Evolutionary conservation across 345 rosid species (phyloP), one percentile per base, ranked within the genome.

Genomic region (Citrus maxima): DNA sequence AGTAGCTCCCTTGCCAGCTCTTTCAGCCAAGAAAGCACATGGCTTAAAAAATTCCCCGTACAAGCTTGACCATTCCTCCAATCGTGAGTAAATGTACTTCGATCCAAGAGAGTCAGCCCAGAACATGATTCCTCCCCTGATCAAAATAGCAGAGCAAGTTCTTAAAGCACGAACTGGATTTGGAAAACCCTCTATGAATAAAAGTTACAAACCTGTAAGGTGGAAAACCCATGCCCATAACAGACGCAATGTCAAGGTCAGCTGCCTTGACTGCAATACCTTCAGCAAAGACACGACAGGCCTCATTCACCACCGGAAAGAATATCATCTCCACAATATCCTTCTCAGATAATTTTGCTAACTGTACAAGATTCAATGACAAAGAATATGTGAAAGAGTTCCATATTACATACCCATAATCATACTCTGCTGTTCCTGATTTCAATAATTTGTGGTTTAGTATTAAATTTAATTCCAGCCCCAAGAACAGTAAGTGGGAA

Each of bases 211-310:
- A 94, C 99, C 99, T 90, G 86, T 90, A 94, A 55, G 93, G 88
- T 75, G 99, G 99, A 76, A 96, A 94, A 28, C 99, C 98, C 99
- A 92, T 94, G 86, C 99, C 99, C 88, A 96, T 84, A 70, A 96
- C 85, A 62, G 89, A 86, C 54, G 98, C 90, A 78, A 96, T 86
- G 89, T 96, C 99, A 58, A 94, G 93, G 84, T 96, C 98, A 6
- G 97, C 89, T 74, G 97, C 98, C 87, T 96, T 94, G 64, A 93
- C 97, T 67, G 91, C 97, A 77, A 96, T 93, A 18, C 99, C 98
- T 86, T 96, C 99, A 0, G 93, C 94, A 40, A 91, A 89, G 61
- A 96, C 93, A 66, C 95, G 88, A 76, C 99, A 96, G 62, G 99
- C 95, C 84, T 96, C 99, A 46, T 96, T 96, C 69, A 96, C 97